phyloP scores from a whole-genome alignment of 305 asterid genomes.

The Striga hermonthica region DNA sequence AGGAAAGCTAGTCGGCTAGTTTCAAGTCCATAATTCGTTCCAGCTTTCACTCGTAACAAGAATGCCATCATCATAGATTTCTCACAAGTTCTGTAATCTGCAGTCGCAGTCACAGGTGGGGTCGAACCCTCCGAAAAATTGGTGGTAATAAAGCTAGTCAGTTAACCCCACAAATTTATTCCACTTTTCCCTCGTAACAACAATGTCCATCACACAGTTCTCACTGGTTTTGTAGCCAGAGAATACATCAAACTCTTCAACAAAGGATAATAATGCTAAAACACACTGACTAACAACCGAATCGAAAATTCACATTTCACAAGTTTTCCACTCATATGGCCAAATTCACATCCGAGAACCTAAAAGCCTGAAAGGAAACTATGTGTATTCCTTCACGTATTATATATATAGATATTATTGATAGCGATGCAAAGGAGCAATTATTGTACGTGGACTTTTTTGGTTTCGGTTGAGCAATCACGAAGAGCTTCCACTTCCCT shows the following conservation, averaged over 20 bases:
- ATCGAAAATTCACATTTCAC: slow-evolving; percentile 8
- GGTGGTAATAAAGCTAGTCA: too few relatives aligned
- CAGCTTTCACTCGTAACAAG: not conserved
- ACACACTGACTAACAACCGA: slow-evolving; percentile 19
- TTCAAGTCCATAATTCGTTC: not conserved
- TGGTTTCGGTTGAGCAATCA: slow-evolving; percentile 24
- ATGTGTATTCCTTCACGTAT: not conserved
- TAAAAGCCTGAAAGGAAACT: not conserved
- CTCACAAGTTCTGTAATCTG: not conserved
- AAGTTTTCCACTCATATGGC: not conserved
- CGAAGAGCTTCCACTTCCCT: slow-evolving; percentile 74
- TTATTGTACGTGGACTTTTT: slow-evolving; percentile 10
- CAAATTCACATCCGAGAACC: not conserved
- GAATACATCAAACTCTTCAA: too few relatives aligned
- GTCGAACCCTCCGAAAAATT: too few relatives aligned
- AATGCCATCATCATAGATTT: not conserved
- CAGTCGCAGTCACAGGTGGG: too few relatives aligned
- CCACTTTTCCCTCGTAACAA: too few relatives aligned
- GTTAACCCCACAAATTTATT: too few relatives aligned
- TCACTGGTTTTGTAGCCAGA: not conserved
- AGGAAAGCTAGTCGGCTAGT: too few relatives aligned
- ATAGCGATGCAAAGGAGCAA: not conserved
- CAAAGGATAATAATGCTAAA: not conserved
- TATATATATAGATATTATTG: not conserved
- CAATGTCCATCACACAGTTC: not conserved